Evolutionary conservation across 2,329 filamentous ascomycete species (phyloP).

Genomic region (Neonectria faginata): DNA sequence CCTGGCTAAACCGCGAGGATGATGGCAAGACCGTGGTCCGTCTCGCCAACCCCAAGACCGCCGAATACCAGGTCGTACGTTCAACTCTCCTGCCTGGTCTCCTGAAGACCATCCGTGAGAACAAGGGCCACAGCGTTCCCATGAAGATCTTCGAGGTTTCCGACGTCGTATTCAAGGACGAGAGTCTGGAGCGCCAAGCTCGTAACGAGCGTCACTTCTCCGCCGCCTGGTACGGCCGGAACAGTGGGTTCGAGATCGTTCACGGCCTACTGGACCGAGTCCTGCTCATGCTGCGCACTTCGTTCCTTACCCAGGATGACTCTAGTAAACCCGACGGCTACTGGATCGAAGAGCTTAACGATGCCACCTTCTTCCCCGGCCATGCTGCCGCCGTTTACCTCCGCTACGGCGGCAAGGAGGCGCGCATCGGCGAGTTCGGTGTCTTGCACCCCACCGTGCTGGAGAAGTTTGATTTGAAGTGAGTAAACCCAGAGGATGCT

Average conservation of each 20-base stretch:
- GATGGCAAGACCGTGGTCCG: conserved; percentile 85
- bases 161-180: conserved; percentile 93
- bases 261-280: conserved; percentile 93
- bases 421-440: conserved; percentile 88
- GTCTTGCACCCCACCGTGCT: conserved; percentile 93
- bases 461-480: conserved; percentile 92
- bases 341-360: conserved; percentile 93
- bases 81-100: conserved; percentile 88
- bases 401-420: conserved; percentile 77
- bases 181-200: conserved; percentile 82
- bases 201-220: conserved; percentile 96
- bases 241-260: conserved; percentile 92
- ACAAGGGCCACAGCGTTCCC: conserved; percentile 87
- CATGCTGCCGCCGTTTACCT: conserved; percentile 89
- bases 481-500: conserved; percentile 46
- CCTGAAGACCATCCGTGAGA: conserved; percentile 93
- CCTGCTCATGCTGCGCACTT: conserved; percentile 89
- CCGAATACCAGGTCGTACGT: conserved; percentile 92
- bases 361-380: conserved; percentile 91
- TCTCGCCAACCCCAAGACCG: conserved; percentile 92
- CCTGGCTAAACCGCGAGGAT: conserved; percentile 90
- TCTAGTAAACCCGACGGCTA: conserved; percentile 77
- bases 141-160: conserved; percentile 94
- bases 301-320: conserved; percentile 76
- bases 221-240: conserved; percentile 96